phyloP scores from a whole-genome alignment of 352 stramenopile species.

The Globisporangium paroecandrum region DNA sequence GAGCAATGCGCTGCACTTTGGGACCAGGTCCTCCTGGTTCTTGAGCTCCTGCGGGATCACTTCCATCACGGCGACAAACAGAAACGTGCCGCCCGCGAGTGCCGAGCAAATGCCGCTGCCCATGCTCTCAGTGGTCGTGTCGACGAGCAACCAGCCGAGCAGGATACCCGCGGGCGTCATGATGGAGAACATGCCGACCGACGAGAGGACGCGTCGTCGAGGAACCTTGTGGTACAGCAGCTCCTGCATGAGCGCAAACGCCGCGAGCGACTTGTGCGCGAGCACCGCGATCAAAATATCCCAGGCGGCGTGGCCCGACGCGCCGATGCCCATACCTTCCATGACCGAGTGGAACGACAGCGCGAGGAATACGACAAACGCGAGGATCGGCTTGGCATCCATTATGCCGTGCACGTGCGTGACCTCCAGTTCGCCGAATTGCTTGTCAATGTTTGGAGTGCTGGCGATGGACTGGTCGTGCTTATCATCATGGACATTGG shows the following conservation, averaged over 20 bases:
- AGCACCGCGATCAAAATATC: slow-evolving; percentile 76
- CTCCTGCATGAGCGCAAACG: slow-evolving; percentile 71
- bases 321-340: slow-evolving; percentile 81
- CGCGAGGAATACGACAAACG: slow-evolving; percentile 73
- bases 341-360: slow-evolving; percentile 85
- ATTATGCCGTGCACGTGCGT: slow-evolving; percentile 63
- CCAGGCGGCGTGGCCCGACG: slow-evolving; percentile 53
- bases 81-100: slow-evolving; percentile 75
- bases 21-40: slow-evolving; percentile 38
- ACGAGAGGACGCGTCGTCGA: slow-evolving; percentile 34
- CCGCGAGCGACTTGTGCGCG: slow-evolving; percentile 80
- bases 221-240: slow-evolving; percentile 58
- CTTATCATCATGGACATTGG: background rate
- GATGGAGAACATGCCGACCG: slow-evolving; percentile 57
- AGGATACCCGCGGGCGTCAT: slow-evolving; percentile 76
- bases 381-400: slow-evolving; percentile 53
- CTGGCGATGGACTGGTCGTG: background rate
- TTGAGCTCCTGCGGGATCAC: slow-evolving; percentile 79
- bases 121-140: slow-evolving; percentile 37
- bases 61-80: slow-evolving; percentile 80
- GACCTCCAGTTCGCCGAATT: slow-evolving; percentile 20
- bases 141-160: slow-evolving; percentile 52
- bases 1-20: slow-evolving; percentile 58
- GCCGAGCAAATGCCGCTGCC: slow-evolving; percentile 65
- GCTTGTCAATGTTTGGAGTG: background rate